These are phyloP conservation scores for Phytophthora hibernalis DNA, from an alignment of 352 stramenopile genomes.

Conservation along the genomic window DNA sequence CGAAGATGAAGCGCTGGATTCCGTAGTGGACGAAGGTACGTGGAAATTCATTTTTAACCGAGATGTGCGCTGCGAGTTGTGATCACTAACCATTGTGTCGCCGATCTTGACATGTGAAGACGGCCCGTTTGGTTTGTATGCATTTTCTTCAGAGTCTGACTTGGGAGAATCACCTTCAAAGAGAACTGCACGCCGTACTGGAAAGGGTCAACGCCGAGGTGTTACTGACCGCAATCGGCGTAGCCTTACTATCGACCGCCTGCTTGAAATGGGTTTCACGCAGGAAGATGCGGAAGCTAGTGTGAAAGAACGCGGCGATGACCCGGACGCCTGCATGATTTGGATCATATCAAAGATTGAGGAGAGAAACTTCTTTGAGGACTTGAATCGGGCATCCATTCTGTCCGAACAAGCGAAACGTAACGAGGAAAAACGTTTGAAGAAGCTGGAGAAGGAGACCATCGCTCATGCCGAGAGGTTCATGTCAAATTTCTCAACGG, in stretches of 20 bases:
- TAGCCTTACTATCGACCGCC: conserved; percentile 63
- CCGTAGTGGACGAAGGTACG: conserved; percentile 21
- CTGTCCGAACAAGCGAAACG: conserved; percentile 76
- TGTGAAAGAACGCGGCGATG: conserved; percentile 57
- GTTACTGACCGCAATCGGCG: conserved; percentile 41
- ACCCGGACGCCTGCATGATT: conserved; percentile 79
- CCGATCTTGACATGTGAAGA: conserved; percentile 20
- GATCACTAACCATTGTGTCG: conserved; percentile 10
- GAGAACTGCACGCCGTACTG: conserved; percentile 17
- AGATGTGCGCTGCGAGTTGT: not conserved
- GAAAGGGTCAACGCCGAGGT: conserved; percentile 21
- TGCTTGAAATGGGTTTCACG: conserved; percentile 72
- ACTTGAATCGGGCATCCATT: conserved; percentile 81
- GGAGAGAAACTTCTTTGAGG: conserved; percentile 70
- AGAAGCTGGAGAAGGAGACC: conserved; percentile 62
- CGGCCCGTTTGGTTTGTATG: conserved; percentile 14
- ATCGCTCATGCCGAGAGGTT: conserved; percentile 63
- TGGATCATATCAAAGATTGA: conserved; percentile 84
- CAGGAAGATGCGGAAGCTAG: conserved; percentile 71
- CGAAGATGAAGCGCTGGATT: conserved; percentile 9
- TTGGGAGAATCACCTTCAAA: conserved; percentile 25
- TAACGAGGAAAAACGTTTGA: conserved; percentile 62
- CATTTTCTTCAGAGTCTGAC: conserved; percentile 31
- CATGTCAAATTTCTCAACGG: conserved; percentile 68
- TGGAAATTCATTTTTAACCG: conserved; percentile 3